Evolutionary conservation across 1,284 basidiomycete genomes (phyloP).

Genomic region (Calocybe gambosa): DNA sequence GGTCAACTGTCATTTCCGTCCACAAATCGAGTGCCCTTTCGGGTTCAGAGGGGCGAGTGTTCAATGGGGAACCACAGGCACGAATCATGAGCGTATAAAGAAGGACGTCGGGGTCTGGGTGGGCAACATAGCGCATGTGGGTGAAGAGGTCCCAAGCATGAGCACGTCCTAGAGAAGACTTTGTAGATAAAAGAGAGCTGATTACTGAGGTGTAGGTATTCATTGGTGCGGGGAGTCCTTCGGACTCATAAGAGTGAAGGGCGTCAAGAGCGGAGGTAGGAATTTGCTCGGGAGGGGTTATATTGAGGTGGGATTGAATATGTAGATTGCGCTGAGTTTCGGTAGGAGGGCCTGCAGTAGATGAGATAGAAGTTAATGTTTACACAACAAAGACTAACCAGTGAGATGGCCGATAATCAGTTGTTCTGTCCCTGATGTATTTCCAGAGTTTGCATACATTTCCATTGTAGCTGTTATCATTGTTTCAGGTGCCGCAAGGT

Average conservation of each 20-base stretch:
- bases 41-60: constrained; percentile 56
- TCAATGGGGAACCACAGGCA: constrained; percentile 61
- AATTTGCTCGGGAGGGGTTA: constrained; percentile 34
- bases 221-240: constrained; percentile 53
- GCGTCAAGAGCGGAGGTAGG: constrained; percentile 52
- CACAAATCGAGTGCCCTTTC: constrained; percentile 92
- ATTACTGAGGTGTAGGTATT: constrained; percentile 63
- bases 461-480: constrained; percentile 41
- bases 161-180: constrained; percentile 47
- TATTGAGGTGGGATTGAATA: constrained; percentile 51
- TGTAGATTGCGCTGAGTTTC: constrained; percentile 62
- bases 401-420: constrained; percentile 38
- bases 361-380: constrained; percentile 2
- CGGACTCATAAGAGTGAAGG: constrained; percentile 61
- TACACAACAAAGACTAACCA: constrained; percentile 26
- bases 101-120: constrained; percentile 69
- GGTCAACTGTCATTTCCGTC: constrained; percentile 82
- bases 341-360: constrained; percentile 35
- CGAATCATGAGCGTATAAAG: constrained; percentile 87
- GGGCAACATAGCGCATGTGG: constrained; percentile 94
- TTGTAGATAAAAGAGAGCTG: constrained; percentile 48
- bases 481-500: constrained; percentile 32
- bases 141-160: constrained; percentile 92
- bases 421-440: constrained; percentile 39
- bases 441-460: constrained; percentile 42